Base-by-base conservation (phyloP, 495 filamentous ascomycete species). In the Trichoderma asperelloides region DNA sequence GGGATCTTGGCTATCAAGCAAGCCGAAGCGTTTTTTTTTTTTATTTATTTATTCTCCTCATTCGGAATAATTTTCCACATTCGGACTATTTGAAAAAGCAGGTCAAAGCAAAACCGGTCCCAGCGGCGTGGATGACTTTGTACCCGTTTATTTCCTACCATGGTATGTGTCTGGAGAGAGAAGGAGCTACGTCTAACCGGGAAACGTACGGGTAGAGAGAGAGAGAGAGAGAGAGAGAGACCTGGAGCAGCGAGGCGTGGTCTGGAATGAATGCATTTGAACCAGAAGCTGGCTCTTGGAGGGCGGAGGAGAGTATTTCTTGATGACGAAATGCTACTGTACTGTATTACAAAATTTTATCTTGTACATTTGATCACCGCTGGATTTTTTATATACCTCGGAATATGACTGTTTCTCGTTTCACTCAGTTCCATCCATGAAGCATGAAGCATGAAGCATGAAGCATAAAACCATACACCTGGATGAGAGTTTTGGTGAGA, bases 291-390 rank as follows among this genome's bases (percentile, higher is more conserved):
- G 47, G 47, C 18, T 51, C 47, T 51, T 51, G 33, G 33, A 37
- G 33, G 33, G 43, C 5, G 43, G 43, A 8, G 13, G 43, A 47
- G 43, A 13, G 15, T 47, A 16, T 47, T 47, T 47, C 33, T 37
- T 7, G 33, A 37, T 37, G 47, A 51, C 12, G 23, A 30, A 57
- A 60, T 60, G 55, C 55, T 60, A 30, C 27, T 60, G 55, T 60
- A 60, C 23, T 60, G 8, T 60, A 60, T 60, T 30, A 60, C 23
- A 25, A 47, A 21, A 16, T 12, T 60, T 13, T 21, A 51, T 51
- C 47, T 51, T 60, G 55, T 60, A 60, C 55, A 60, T 60, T 60
- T 23, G 28, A 60, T 55, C 55, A 30, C 25, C 55, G 55, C 55
- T 33, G 55, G 55, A 27, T 27, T 60, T 33, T 21, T 12, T 47